Conservation (phyloP, 495 filamentous ascomycete species). For the Penicillium daleae region DNA sequence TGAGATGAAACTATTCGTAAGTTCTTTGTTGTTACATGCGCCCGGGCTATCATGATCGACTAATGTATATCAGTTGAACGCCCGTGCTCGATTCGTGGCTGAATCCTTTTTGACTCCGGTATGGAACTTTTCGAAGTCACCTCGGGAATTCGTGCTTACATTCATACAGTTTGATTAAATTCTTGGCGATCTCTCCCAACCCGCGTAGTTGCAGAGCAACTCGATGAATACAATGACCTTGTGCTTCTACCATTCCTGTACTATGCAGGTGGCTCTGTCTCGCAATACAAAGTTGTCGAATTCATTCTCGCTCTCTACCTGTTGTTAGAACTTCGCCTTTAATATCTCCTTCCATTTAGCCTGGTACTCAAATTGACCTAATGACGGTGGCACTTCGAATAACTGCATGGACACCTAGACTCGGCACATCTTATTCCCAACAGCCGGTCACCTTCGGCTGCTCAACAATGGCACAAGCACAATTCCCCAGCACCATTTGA, state of each 20-base stretch:
- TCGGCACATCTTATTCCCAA: not conserved
- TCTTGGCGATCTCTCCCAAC: constrained; percentile 13
- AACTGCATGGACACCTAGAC: not conserved
- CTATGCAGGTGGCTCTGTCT: constrained; percentile 22
- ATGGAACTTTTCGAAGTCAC: constrained; percentile 35
- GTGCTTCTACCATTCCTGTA: constrained; percentile 19
- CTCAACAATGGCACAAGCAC: too few relatives aligned
- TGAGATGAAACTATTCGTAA: constrained; percentile 99
- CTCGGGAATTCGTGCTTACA: constrained; percentile 11
- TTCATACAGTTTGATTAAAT: constrained; percentile 46
- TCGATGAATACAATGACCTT: constrained; percentile 24
- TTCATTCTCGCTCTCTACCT: not conserved
- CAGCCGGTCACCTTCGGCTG: too few relatives aligned
- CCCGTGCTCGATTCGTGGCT: constrained; percentile 94
- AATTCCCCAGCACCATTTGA: too few relatives aligned
- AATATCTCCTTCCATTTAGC: not conserved
- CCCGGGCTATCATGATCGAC: constrained; percentile 1
- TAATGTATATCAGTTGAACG: constrained; percentile 73
- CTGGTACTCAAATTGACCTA: not conserved
- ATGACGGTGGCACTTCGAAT: not conserved
- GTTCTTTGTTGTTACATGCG: constrained; percentile 36
- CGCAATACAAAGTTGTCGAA: constrained; percentile 10
- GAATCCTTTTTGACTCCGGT: constrained; percentile 97
- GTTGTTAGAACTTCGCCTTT: not conserved
- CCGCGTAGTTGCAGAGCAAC: constrained; percentile 17